Evolutionary conservation across 192 early-diverging fungal genomes (phyloP).

Genomic region (Rhizoclosmatium sp.): DNA sequence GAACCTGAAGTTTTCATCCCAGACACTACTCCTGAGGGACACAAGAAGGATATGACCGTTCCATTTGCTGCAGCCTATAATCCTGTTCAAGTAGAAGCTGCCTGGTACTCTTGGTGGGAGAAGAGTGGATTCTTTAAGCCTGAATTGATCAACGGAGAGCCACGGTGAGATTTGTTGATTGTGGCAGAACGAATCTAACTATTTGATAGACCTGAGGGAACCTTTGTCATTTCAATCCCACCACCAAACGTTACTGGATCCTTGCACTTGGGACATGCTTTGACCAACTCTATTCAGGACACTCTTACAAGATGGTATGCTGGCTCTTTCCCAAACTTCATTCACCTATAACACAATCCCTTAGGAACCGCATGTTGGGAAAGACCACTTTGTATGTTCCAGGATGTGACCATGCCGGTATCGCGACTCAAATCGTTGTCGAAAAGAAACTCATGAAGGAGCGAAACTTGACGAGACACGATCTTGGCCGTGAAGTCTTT

Average conservation of each 20-base stretch:
- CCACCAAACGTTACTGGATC: conserved; percentile 99
- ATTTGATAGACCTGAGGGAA: conserved; percentile 68
- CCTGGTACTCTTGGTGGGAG: conserved; percentile 99
- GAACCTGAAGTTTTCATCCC: conserved; percentile 74
- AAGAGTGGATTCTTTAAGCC: conserved; percentile 92
- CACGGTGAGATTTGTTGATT: conserved; percentile 22
- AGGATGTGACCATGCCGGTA: conserved; percentile 96
- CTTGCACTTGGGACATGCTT: conserved; percentile 93
- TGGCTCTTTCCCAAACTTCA: not conserved
- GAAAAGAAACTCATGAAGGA: conserved; percentile 95
- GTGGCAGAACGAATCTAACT: not conserved
- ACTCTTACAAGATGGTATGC: conserved; percentile 84
- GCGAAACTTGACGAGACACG: conserved; percentile 83
- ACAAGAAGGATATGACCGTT: conserved; percentile 78
- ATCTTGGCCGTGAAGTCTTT: conserved; percentile 91
- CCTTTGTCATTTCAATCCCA: conserved; percentile 92
- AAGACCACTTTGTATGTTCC: conserved; percentile 94
- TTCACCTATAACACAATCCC: not conserved
- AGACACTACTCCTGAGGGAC: conserved; percentile 84
- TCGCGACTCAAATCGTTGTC: conserved; percentile 96
- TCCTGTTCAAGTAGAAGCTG: conserved; percentile 88
- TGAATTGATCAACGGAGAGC: conserved; percentile 74
- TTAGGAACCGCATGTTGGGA: conserved; percentile 92
- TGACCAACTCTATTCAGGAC: conserved; percentile 96
- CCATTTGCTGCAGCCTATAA: conserved; percentile 77